Base-by-base conservation (phyloP, 2,329 filamentous ascomycete genomes). In the Pseudogymnoascus sp. region DNA sequence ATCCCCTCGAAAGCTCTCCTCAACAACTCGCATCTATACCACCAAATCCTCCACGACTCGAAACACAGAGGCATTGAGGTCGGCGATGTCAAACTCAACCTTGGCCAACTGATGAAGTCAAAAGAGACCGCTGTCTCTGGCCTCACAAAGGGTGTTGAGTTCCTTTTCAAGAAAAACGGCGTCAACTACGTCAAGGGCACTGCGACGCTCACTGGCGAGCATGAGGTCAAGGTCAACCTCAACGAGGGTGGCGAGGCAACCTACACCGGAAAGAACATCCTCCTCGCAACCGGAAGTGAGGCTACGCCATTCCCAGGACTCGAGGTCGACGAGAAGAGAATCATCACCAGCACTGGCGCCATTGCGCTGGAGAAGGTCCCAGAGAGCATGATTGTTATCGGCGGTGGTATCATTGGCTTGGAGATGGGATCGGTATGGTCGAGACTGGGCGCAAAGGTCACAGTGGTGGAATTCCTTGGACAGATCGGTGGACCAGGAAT, bases 381-480 rank as follows among this genome's bases (percentile, higher is more conserved):
- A 45, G 92, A 97, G 83, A 94, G 90, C 79, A 88, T 99, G 89
- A 82, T 95, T 67, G 94, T 99, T 71, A 97, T 99, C 74, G 94
- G 94, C 70, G 94, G 94, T 74, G 94, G 94, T 76, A 99, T 99
- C 76, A 99, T 99, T 72, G 94, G 94, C 74, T 86, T 99, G 42
- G 94, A 99, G 79, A 99, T 99, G 94, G 91, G 81, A 67, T 97
- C 93, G 60, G 94, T 99, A 61, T 99, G 94, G 94, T 96, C 92
- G 64, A 86, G 94, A 72, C 82, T 99, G 65, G 94, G 94, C 66
- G 78, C 92, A 67, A 90, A 97, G 78, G 94, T 99, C 64, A 99
- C 94, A 65, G 92, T 99, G 63, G 92, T 99, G 63, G 94, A 99
- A 79, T 99, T 94, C 79, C 82, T 99, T 62, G 86, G 87, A 72